Evolutionary conservation across 2,329 filamentous ascomycete genomes (phyloP).

Genomic region (Harringtonia lauricola): DNA sequence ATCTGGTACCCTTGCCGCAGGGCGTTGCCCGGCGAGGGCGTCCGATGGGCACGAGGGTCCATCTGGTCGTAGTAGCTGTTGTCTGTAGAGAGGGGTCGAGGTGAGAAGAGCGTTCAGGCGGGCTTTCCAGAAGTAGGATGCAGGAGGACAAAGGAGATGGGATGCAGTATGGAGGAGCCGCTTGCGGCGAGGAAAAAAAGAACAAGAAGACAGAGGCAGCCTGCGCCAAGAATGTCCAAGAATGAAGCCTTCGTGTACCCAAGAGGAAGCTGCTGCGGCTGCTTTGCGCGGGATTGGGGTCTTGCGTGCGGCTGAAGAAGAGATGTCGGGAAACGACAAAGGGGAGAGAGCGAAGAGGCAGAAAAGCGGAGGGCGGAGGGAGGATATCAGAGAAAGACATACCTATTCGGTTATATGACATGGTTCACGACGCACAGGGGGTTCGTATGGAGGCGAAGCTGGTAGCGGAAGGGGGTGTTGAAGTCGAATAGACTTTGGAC

Average conservation of each 20-base stretch:
- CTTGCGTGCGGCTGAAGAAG: too few relatives aligned
- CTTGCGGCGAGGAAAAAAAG: background rate
- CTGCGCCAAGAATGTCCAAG: background rate
- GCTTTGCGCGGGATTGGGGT: background rate
- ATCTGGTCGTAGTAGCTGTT: constrained; percentile 51
- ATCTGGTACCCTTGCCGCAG: constrained; percentile 69
- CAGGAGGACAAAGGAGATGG: background rate
- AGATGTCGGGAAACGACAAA: background rate
- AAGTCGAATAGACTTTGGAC: background rate
- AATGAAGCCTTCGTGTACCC: too few relatives aligned
- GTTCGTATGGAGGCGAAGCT: background rate
- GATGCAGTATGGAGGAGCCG: background rate
- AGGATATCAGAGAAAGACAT: constrained; percentile 25
- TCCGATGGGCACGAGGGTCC: constrained; percentile 47
- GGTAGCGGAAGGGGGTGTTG: background rate
- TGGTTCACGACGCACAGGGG: constrained; percentile 22
- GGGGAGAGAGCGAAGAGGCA: background rate
- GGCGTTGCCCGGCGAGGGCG: constrained; percentile 68
- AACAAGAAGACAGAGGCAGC: background rate
- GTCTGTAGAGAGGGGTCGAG: constrained; percentile 25
- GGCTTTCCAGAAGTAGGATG: background rate
- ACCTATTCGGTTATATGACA: constrained; percentile 69
- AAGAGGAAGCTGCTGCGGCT: background rate
- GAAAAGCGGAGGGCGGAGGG: background rate
- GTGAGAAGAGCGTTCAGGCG: background rate